Evolutionary conservation across 108 stramenopile genomes (phyloP).

Genomic region (Nitzschia sp.): DNA sequence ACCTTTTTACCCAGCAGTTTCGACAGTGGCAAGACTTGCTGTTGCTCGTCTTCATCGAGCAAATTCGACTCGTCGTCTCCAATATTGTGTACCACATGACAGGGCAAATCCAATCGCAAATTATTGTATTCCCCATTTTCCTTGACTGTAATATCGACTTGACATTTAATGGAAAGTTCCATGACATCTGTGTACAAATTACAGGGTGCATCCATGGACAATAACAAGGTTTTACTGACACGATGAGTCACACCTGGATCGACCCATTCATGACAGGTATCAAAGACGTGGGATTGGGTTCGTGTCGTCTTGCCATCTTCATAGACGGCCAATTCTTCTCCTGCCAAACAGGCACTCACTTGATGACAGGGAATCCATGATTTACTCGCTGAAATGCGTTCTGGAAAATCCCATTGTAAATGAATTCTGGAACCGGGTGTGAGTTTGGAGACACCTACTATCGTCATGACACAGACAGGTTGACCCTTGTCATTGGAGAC

Average conservation of each 20-base stretch:
- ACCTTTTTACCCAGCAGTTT: constrained; percentile 10
- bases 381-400: constrained; percentile 3
- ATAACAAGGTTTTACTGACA: constrained; percentile 32
- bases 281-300: constrained; percentile 47
- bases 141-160: constrained; percentile 51
- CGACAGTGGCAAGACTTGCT: constrained; percentile 26
- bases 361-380: constrained; percentile 52
- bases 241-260: constrained; percentile 52
- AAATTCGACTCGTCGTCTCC: constrained; percentile 1
- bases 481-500: constrained; percentile 30
- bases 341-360: constrained; percentile 53
- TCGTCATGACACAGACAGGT: constrained; percentile 50
- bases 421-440: constrained; percentile 46
- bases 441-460: constrained; percentile 41
- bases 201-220: constrained; percentile 43
- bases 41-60: constrained; percentile 16
- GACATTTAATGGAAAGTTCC: constrained; percentile 33
- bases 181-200: constrained; percentile 52
- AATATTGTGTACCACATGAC: constrained; percentile 27
- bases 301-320: constrained; percentile 41
- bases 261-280: constrained; percentile 53
- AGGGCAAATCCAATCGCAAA: constrained; percentile 48
- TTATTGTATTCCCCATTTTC: constrained; percentile 45
- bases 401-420: constrained; percentile 55
- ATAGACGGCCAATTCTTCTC: constrained; percentile 51